Evolutionary conservation across 1,139 yeast genomes (phyloP).

Genomic region (Zhuliangozyma parablackwelliae): DNA sequence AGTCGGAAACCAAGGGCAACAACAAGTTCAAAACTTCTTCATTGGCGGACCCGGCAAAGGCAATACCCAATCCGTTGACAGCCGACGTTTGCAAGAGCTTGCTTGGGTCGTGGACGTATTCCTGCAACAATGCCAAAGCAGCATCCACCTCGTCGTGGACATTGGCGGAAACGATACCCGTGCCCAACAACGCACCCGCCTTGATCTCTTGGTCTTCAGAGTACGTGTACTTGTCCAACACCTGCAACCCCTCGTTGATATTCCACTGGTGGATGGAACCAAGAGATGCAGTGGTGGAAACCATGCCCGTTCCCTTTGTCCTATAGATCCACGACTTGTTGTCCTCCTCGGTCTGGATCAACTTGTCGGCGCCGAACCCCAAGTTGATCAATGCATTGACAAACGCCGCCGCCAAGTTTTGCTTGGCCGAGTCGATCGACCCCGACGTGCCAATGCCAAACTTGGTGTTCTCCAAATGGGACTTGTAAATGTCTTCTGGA

Average conservation of each 20-base stretch:
- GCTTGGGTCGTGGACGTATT: conserved; percentile 55
- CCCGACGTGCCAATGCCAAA: conserved; percentile 56
- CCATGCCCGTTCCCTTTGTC: conserved; percentile 89
- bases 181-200: conserved; percentile 96
- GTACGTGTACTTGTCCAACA: conserved; percentile 82
- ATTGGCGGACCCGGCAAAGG: conserved; percentile 91
- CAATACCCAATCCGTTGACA: conserved; percentile 86
- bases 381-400: conserved; percentile 89
- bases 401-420: conserved; percentile 91
- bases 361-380: conserved; percentile 85
- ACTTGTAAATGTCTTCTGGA: conserved; percentile 92
- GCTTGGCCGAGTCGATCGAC: conserved; percentile 89
- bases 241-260: conserved; percentile 81
- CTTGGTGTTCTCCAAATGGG: conserved; percentile 73
- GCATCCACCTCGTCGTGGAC: conserved; percentile 97
- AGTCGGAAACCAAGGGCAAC: conserved; percentile 83
- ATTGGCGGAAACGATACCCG: conserved; percentile 91
- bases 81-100: conserved; percentile 71
- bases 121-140: conserved; percentile 79
- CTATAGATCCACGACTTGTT: conserved; percentile 83
- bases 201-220: conserved; percentile 83
- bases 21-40: conserved; percentile 76
- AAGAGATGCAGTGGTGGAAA: conserved; percentile 89
- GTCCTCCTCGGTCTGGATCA: conserved; percentile 70
- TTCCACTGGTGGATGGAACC: conserved; percentile 95